Evolutionary conservation across 306 rosid genomes (phyloP).

Genomic region (Castanea sativa): DNA sequence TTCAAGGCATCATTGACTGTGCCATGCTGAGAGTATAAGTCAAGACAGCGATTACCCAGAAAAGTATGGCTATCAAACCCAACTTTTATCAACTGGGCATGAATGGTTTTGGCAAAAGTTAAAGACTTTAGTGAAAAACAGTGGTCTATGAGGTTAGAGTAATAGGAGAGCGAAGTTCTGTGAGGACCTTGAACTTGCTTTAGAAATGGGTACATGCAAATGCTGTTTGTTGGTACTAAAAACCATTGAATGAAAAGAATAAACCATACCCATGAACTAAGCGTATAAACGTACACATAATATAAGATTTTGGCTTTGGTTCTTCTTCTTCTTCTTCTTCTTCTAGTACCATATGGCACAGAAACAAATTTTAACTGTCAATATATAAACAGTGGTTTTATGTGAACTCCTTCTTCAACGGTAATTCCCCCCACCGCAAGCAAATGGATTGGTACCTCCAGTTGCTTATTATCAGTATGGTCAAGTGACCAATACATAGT

Average conservation of each 20-base stretch:
- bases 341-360: neutral
- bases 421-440: neutral
- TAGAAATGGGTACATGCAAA: conserved; percentile 59
- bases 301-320: neutral
- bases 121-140: conserved; percentile 43
- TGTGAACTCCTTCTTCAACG: neutral
- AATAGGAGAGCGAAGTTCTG: conserved; percentile 40
- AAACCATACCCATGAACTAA: neutral
- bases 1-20: conserved; percentile 44
- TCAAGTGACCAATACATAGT: too few relatives aligned
- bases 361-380: neutral
- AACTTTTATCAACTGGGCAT: conserved; percentile 66
- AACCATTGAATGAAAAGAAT: neutral
- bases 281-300: neutral
- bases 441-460: too few relatives aligned
- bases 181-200: conserved; percentile 43
- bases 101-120: conserved; percentile 35
- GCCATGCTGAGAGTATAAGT: conserved; percentile 50
- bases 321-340: neutral
- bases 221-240: neutral
- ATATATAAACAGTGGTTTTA: too few relatives aligned
- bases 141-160: conserved; percentile 44
- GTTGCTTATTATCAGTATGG: too few relatives aligned
- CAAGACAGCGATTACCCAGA: conserved; percentile 68
- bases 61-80: conserved; percentile 63